phyloP scores from a whole-genome alignment of 1,284 basidiomycete species.

The Xerocomus nothofagi region DNA sequence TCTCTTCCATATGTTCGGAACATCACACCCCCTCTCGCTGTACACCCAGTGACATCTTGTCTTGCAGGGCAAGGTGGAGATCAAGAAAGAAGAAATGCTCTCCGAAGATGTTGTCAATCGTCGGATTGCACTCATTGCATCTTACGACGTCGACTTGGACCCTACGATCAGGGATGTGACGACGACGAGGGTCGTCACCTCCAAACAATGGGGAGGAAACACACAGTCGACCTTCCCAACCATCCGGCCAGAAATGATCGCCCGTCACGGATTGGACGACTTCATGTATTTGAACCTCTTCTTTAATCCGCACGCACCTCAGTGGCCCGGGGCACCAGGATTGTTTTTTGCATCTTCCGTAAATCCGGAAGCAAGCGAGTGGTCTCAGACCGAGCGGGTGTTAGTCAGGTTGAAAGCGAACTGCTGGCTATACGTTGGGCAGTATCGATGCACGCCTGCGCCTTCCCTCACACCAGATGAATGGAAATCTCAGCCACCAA shows the following conservation, averaged over 20 bases:
- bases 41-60: background rate
- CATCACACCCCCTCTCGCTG: background rate
- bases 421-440: constrained; percentile 34
- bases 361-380: background rate
- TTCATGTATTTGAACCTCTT: constrained; percentile 39
- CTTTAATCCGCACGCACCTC: constrained; percentile 40
- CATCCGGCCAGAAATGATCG: constrained; percentile 23
- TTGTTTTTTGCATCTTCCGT: constrained; percentile 31
- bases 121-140: constrained; percentile 4
- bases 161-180: constrained; percentile 17
- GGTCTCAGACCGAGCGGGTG: constrained; percentile 7
- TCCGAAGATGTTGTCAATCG: constrained; percentile 24
- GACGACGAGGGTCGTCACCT: constrained; percentile 34
- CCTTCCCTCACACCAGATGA: constrained; percentile 27
- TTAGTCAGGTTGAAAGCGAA: constrained; percentile 22
- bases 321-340: constrained; percentile 38
- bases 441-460: constrained; percentile 26
- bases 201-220: constrained; percentile 37
- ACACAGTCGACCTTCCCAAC: constrained; percentile 32
- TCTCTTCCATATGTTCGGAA: background rate
- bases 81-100: constrained; percentile 24
- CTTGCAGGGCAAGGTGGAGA: constrained; percentile 10
- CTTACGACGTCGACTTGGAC: constrained; percentile 14
- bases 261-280: constrained; percentile 30
- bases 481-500: constrained; percentile 24